Evolutionary conservation across 768 basidiomycete genomes (phyloP).

Genomic region (Phaffia tasmanica): DNA sequence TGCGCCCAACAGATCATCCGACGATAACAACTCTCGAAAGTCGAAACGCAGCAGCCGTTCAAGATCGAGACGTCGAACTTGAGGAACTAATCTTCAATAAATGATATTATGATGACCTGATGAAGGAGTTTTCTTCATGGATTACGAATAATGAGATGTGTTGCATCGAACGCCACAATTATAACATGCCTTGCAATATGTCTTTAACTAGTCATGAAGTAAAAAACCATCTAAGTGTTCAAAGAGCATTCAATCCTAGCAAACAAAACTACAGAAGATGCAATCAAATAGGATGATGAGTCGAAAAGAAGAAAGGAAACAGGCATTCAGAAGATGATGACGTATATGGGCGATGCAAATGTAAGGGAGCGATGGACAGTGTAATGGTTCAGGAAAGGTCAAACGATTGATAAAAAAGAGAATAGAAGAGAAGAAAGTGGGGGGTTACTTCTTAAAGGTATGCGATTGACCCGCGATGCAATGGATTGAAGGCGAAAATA

Average conservation of each 20-base stretch:
- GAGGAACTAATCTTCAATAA: neutral
- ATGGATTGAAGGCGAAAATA: neutral
- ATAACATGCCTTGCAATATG: neutral
- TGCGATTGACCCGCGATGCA: neutral
- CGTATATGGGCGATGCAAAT: neutral
- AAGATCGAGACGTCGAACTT: neutral
- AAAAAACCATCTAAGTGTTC: neutral
- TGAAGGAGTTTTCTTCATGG: neutral
- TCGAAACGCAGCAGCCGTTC: neutral
- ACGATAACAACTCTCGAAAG: neutral
- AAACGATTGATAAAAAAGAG: neutral
- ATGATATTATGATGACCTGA: neutral
- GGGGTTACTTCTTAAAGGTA: conserved; percentile 1
- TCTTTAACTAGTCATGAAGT: neutral
- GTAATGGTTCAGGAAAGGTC: neutral
- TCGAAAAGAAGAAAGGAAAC: neutral
- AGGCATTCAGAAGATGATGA: neutral
- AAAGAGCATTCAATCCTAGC: neutral
- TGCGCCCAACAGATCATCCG: neutral
- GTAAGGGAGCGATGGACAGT: neutral
- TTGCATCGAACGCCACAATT: no score
- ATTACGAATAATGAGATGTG: neutral
- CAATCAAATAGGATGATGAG: neutral
- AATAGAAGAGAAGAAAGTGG: neutral
- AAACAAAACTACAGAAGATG: neutral